phyloP scores from a whole-genome alignment of 306 rosid species.

The Macrotyloma uniflorum region DNA sequence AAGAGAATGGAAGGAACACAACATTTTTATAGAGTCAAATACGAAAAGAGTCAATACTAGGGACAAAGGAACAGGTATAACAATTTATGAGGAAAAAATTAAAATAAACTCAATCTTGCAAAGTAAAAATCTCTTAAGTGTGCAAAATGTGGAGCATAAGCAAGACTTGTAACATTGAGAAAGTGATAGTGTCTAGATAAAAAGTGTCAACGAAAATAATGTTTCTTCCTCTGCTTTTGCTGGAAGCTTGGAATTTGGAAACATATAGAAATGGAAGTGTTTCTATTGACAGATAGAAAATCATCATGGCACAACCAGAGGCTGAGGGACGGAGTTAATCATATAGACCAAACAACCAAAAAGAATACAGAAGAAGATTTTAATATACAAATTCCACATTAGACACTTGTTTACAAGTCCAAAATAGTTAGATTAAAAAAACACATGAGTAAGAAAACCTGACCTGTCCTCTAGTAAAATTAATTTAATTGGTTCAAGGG shows the following conservation, averaged over 20 bases:
- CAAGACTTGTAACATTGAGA: not conserved
- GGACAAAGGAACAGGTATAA: slow-evolving; percentile 12
- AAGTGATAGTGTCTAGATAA: slow-evolving; percentile 16
- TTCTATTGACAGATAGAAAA: slow-evolving; percentile 17
- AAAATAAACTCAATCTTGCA: slow-evolving; percentile 22
- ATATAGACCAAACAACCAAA: too few species aligned
- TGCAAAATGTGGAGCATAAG: slow-evolving; percentile 21
- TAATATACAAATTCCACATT: slow-evolving; percentile 15
- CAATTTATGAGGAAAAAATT: not conserved
- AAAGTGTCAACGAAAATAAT: slow-evolving; percentile 10
- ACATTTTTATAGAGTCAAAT: slow-evolving; percentile 11
- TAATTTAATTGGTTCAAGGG: slow-evolving; percentile 6
- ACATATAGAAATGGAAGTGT: not conserved
- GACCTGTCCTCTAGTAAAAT: slow-evolving; percentile 13
- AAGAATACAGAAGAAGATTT: slow-evolving; percentile 2
- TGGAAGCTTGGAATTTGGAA: slow-evolving; percentile 23
- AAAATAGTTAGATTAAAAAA: not conserved
- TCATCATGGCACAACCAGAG: not conserved
- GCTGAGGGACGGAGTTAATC: not conserved
- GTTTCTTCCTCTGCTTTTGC: slow-evolving; percentile 20
- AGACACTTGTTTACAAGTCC: slow-evolving; percentile 20
- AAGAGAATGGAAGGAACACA: slow-evolving; percentile 14
- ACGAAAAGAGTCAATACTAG: not conserved
- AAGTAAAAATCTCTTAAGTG: slow-evolving; percentile 5
- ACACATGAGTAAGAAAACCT: slow-evolving; percentile 7